Percentiles rank a stretch among this genome's conserved stretches.
Evolutionary conservation across 2,329 filamentous ascomycete species (phyloP).

Genomic region (Fusarium coffeatum): DNA sequence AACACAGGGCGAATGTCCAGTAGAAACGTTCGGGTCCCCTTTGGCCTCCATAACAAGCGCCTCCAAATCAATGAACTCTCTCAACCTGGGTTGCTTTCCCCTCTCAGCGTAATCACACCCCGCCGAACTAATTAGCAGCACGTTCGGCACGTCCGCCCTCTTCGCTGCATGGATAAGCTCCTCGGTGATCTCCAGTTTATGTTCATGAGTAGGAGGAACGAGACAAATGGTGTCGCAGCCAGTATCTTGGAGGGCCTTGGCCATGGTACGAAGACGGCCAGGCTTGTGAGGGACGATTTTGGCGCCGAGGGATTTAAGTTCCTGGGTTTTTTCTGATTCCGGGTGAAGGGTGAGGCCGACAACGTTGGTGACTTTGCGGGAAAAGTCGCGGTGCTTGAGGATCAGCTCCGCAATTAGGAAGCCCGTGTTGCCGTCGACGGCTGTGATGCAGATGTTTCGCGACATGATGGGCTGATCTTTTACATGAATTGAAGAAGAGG

Average conservation of each 20-base stretch:
- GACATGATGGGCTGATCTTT: constrained; percentile 50
- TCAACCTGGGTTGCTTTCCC: constrained; percentile 59
- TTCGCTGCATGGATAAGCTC: constrained; percentile 16
- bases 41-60: constrained; percentile 56
- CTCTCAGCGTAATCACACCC: constrained; percentile 55
- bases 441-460: constrained; percentile 61
- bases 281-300: constrained; percentile 16
- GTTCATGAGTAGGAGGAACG: constrained; percentile 12
- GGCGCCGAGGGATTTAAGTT: constrained; percentile 16
- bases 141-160: constrained; percentile 17
- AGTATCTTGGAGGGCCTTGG: constrained; percentile 1
- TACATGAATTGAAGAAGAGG: fast-evolving
- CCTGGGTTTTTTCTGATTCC: constrained; percentile 24
- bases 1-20: constrained; percentile 13
- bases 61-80: constrained; percentile 65
- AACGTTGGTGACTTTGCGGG: constrained; percentile 55
- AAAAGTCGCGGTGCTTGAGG: constrained; percentile 57
- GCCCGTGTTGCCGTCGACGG: constrained; percentile 63
- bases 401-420: constrained; percentile 63
- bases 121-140: constrained; percentile 20
- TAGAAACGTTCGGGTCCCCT: constrained; percentile 46
- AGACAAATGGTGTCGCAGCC: constrained; percentile 18
- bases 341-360: constrained; percentile 57
- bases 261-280: constrained; percentile 13
- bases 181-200: constrained; percentile 19